A percentile compares a stretch with the other conserved stretches of the same genome.
These are phyloP conservation scores for Torulaspora microellipsoides DNA, from an alignment of 805 yeast genomes.

Conservation along the genomic window DNA sequence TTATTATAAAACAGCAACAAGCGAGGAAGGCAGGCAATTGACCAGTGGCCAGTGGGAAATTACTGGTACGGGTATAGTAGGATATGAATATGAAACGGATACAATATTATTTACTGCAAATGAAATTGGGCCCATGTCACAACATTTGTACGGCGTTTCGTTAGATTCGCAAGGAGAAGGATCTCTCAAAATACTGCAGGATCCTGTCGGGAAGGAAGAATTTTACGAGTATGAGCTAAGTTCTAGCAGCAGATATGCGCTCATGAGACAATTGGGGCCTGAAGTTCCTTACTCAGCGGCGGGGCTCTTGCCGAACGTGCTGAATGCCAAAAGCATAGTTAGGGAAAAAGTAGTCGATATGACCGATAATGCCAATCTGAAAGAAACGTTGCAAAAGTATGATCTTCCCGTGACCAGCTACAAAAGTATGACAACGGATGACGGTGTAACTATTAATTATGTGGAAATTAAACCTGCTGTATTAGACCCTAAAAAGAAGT, in stretches of 20 bases:
- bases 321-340: slow-evolving; percentile 4
- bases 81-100: slow-evolving; percentile 44
- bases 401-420: slow-evolving; percentile 44
- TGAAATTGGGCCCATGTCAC: slow-evolving; percentile 40
- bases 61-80: slow-evolving; percentile 42
- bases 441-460: slow-evolving; percentile 44
- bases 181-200: slow-evolving; percentile 15
- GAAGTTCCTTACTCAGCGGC: slow-evolving; percentile 23
- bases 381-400: slow-evolving; percentile 29
- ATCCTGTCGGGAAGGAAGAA: slow-evolving; percentile 18
- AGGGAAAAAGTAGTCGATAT: slow-evolving; percentile 11
- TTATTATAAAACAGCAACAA: slow-evolving; percentile 45
- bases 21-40: slow-evolving; percentile 39
- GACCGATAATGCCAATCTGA: slow-evolving; percentile 14
- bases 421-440: slow-evolving; percentile 40
- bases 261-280: slow-evolving; percentile 28
- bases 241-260: slow-evolving; percentile 47
- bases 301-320: slow-evolving; percentile 20
- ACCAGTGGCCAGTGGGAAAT: slow-evolving; percentile 51
- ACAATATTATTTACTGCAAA: slow-evolving; percentile 56
- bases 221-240: slow-evolving; percentile 50
- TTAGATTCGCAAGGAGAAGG: slow-evolving; percentile 25
- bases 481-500: slow-evolving; percentile 44
- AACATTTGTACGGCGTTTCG: slow-evolving; percentile 53
- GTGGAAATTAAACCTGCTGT: slow-evolving; percentile 60